These are phyloP conservation scores for Thelonectria rubi DNA, from an alignment of 2,329 filamentous ascomycete genomes.

Conservation along the genomic window DNA sequence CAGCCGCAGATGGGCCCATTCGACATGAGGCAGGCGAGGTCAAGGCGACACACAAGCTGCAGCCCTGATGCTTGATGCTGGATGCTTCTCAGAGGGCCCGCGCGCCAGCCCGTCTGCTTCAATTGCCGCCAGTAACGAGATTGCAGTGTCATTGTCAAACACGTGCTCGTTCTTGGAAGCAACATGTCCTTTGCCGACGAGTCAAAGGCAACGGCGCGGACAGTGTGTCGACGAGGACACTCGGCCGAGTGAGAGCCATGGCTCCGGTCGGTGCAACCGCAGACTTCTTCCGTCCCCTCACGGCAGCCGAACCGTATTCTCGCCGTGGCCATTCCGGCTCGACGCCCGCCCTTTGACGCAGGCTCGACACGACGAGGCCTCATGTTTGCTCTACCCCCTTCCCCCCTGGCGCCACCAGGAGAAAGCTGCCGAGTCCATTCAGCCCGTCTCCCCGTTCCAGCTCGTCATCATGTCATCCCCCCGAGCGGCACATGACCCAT, in stretches of 20 bases:
- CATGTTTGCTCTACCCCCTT: not conserved
- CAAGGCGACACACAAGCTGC: constrained; percentile 8
- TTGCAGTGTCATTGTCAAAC: not conserved
- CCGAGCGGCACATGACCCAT: constrained; percentile 14
- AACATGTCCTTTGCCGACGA: too few species aligned
- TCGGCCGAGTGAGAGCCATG: constrained; percentile 5
- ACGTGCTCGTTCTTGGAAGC: not conserved
- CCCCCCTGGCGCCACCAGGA: not conserved
- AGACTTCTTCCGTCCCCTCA: too few species aligned
- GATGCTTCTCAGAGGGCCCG: constrained; percentile 5
- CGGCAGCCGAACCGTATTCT: too few species aligned
- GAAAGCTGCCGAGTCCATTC: constrained; percentile 18
- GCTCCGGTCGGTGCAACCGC: too few species aligned
- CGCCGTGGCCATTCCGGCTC: constrained; percentile 1
- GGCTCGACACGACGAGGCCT: not conserved
- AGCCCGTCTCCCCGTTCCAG: constrained; percentile 3
- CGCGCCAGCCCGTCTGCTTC: constrained; percentile 11
- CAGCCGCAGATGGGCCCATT: constrained; percentile 12
- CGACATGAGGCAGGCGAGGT: constrained; percentile 13
- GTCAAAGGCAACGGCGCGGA: too few species aligned
- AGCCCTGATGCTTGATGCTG: constrained; percentile 14
- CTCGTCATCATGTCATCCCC: constrained; percentile 6
- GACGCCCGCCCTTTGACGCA: not conserved
- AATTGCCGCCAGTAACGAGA: constrained; percentile 2
- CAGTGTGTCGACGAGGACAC: too few species aligned